Evolutionary conservation across 257 asterid species (phyloP).

Genomic region (Henckelia pumila): DNA sequence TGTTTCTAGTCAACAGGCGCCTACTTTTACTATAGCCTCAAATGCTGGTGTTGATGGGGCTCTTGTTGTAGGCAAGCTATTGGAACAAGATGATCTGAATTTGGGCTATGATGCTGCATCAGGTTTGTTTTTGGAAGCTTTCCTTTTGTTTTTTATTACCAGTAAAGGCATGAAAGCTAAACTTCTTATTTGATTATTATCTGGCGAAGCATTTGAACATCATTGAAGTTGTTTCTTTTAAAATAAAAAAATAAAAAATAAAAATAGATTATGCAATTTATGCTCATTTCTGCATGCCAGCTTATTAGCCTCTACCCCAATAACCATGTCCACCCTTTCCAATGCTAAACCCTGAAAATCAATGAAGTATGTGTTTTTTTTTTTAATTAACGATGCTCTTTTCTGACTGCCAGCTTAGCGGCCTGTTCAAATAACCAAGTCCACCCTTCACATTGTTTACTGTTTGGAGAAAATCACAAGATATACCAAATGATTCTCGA

Average conservation of each 20-base stretch:
- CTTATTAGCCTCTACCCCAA: neutral
- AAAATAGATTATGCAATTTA: too few species aligned
- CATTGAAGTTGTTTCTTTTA: neutral
- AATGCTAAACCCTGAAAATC: neutral
- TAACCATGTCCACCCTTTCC: too few species aligned
- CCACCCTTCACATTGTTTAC: too few species aligned
- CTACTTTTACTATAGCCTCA: constrained; percentile 67
- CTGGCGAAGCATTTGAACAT: neutral
- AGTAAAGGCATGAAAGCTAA: neutral
- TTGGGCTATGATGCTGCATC: constrained; percentile 83
- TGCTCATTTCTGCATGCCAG: neutral
- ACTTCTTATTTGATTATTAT: neutral
- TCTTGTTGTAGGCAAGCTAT: constrained; percentile 62
- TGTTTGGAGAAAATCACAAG: too few species aligned
- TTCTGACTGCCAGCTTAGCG: neutral
- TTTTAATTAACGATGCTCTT: neutral
- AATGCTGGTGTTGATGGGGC: constrained; percentile 82
- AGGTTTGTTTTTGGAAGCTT: constrained; percentile 46
- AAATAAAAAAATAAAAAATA: too few species aligned
- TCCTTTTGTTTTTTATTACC: constrained; percentile 18
- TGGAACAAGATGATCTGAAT: constrained; percentile 72
- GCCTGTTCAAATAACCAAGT: neutral
- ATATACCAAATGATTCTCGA: too few species aligned
- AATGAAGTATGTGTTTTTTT: neutral
- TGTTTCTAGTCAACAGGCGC: constrained; percentile 52